These are phyloP conservation scores for Ehretia macrophylla DNA, from an alignment of 257 asterid species.

Conservation along the genomic window DNA sequence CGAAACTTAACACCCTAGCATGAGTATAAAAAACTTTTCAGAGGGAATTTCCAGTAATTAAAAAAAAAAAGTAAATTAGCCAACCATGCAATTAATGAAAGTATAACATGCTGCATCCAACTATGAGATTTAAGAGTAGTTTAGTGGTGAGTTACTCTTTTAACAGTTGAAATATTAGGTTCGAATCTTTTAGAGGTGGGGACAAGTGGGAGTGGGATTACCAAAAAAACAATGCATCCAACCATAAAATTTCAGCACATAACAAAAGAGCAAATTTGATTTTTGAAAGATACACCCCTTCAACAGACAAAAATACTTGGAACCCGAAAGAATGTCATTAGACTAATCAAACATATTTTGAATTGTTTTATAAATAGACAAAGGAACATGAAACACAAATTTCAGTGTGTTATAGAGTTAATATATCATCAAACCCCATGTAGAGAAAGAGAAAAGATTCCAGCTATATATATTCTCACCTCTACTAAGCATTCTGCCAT, in stretches of 20 bases:
- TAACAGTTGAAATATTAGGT: no score
- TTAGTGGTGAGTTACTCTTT: no score
- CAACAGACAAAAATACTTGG: not conserved
- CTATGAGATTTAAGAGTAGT: no score
- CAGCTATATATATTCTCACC: constrained; percentile 10
- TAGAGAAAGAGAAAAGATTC: not conserved
- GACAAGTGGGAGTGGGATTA: no score
- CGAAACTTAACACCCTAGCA: no score
- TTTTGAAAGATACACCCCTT: not conserved
- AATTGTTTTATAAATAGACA: not conserved
- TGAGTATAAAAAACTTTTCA: no score
- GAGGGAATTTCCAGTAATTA: no score
- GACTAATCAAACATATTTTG: not conserved
- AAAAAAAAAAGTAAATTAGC: no score
- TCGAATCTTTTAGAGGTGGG: no score
- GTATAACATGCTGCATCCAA: no score
- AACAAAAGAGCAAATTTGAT: not conserved
- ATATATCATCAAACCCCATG: not conserved
- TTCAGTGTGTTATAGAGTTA: not conserved
- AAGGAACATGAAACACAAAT: not conserved
- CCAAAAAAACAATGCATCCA: no score
- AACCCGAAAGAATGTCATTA: not conserved
- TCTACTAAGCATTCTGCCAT: not conserved
- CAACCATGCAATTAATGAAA: no score
- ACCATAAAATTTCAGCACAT: not conserved